Evolutionary conservation across 2,329 filamentous ascomycete genomes (phyloP).

Genomic region (Cytospora mali): DNA sequence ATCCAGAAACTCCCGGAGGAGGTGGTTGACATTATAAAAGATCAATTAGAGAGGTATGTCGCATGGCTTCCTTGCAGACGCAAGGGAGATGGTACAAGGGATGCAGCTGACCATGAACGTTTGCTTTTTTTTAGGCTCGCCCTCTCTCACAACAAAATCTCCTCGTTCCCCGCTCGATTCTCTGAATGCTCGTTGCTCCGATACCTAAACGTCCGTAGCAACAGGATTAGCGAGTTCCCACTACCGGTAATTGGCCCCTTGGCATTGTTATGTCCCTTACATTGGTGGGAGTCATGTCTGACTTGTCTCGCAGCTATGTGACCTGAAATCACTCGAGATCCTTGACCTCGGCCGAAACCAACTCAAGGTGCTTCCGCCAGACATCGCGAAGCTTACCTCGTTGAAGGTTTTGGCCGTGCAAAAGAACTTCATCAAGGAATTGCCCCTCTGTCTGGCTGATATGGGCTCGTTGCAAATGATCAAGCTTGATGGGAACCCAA

Average conservation of each 20-base stretch:
- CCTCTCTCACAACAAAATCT: slow-evolving; percentile 77
- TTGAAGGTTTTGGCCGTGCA: slow-evolving; percentile 87
- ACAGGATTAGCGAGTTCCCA: slow-evolving; percentile 67
- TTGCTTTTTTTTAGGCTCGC: slow-evolving; percentile 60
- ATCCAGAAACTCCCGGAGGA: slow-evolving; percentile 73
- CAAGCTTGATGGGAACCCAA: slow-evolving; percentile 86
- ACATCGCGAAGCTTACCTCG: slow-evolving; percentile 78
- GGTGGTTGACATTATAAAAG: slow-evolving; percentile 73
- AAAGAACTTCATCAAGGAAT: slow-evolving; percentile 81
- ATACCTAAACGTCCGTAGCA: slow-evolving; percentile 80
- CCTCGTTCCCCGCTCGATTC: slow-evolving; percentile 70
- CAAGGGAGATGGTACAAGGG: slow-evolving; percentile 13
- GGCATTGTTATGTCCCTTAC: slow-evolving; percentile 29
- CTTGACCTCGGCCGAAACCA: slow-evolving; percentile 90
- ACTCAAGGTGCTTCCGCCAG: slow-evolving; percentile 74
- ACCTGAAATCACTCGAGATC: slow-evolving; percentile 85
- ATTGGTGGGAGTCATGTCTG: slow-evolving; percentile 17
- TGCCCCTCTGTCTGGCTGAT: slow-evolving; percentile 83
- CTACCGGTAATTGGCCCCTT: slow-evolving; percentile 47
- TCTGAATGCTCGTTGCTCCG: slow-evolving; percentile 76
- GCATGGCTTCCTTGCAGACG: slow-evolving; percentile 5
- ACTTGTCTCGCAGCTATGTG: slow-evolving; percentile 67
- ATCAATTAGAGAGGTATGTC: slow-evolving; percentile 70
- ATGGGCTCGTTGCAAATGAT: slow-evolving; percentile 88
- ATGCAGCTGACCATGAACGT: slow-evolving; percentile 30